Conservation (phyloP, 2,329 filamentous ascomycete species). For the Cadophora luteo-olivacea region DNA sequence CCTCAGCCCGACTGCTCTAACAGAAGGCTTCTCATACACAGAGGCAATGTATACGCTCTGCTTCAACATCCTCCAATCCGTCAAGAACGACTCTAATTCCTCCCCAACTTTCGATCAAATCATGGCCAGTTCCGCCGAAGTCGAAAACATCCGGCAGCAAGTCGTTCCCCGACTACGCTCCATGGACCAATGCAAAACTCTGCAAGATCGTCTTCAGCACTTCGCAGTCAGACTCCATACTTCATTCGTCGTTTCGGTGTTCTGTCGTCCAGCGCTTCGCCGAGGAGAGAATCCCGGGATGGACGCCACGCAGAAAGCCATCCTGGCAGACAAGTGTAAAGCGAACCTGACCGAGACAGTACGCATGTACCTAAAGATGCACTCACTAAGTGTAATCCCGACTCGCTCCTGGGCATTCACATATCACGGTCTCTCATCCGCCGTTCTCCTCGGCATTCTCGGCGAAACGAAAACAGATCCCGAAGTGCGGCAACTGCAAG, state of each 20-base stretch:
- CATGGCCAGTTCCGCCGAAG: conserved; percentile 61
- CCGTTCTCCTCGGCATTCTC: conserved; percentile 67
- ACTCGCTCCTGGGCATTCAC: conserved; percentile 73
- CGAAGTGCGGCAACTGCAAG: conserved; percentile 67
- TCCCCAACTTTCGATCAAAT: conserved; percentile 52
- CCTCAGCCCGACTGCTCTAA: conserved; percentile 59
- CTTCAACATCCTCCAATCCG: conserved; percentile 59
- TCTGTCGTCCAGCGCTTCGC: conserved; percentile 66
- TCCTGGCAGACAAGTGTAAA: conserved; percentile 65
- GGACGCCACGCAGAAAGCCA: conserved; percentile 57
- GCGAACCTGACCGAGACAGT: conserved; percentile 69
- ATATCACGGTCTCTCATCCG: conserved; percentile 70
- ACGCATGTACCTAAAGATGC: conserved; percentile 73
- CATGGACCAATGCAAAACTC: conserved; percentile 69
- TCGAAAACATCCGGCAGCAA: conserved; percentile 50
- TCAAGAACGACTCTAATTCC: conserved; percentile 42
- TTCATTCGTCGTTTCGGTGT: conserved; percentile 69
- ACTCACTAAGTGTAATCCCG: conserved; percentile 70
- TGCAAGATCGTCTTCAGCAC: conserved; percentile 67
- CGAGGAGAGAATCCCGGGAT: conserved; percentile 56
- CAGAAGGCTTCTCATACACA: conserved; percentile 62
- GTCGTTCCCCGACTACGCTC: conserved; percentile 59
- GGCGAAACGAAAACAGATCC: conserved; percentile 68
- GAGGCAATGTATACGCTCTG: conserved; percentile 71
- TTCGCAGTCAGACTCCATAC: conserved; percentile 70